Conservation (phyloP, 345 rosid genomes). For the Eucalyptus cladocalyx region DNA sequence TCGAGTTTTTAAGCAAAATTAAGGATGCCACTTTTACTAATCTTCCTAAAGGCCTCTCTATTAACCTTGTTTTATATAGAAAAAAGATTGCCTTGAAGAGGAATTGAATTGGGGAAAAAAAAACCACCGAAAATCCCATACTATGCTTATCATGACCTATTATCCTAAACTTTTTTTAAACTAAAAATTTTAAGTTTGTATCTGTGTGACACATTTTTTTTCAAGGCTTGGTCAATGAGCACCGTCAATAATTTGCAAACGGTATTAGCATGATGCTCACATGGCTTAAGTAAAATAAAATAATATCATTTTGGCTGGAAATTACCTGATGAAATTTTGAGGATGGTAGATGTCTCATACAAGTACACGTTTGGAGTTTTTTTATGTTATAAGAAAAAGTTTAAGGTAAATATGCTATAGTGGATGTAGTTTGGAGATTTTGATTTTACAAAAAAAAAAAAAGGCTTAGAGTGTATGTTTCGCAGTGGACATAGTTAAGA, state of each 20-base stretch:
- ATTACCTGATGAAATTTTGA: background rate
- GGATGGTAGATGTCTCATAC: background rate
- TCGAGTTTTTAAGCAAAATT: background rate
- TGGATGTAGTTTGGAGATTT: background rate
- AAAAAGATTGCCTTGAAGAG: background rate
- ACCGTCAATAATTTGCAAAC: rapidly evolving
- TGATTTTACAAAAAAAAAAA: no score
- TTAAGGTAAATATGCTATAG: background rate
- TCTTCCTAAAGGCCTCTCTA: background rate
- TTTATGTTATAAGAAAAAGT: no score
- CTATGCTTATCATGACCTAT: background rate
- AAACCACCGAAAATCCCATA: background rate
- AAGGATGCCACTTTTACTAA: background rate
- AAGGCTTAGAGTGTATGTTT: rapidly evolving
- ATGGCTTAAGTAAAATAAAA: no score
- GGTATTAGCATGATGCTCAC: background rate
- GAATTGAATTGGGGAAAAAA: no score
- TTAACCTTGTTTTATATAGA: background rate
- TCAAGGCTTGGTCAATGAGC: background rate
- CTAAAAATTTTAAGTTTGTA: background rate
- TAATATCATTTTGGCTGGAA: background rate
- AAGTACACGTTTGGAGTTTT: rapidly evolving
- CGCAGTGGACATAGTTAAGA: background rate
- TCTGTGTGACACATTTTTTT: background rate
- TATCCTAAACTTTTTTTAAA: no score